Percentiles rank a stretch among this genome's conserved stretches.
These are phyloP conservation scores for Cystobasidium ongulense DNA, from an alignment of 768 basidiomycete genomes.

Conservation along the genomic window DNA sequence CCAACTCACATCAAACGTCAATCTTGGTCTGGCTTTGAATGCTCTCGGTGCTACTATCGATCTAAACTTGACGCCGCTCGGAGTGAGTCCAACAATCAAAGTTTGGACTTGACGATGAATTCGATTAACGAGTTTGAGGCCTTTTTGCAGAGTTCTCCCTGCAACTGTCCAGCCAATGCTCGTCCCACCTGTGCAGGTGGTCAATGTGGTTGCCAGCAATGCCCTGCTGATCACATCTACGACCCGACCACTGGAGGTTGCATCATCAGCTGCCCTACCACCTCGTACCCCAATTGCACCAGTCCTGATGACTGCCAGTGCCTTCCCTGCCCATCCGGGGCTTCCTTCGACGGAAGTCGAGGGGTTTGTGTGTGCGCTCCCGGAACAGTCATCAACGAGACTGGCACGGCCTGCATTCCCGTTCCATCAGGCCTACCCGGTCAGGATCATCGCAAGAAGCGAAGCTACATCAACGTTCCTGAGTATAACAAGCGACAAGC, in stretches of 20 bases:
- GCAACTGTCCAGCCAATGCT: background rate
- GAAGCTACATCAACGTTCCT: background rate
- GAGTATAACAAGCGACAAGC: background rate
- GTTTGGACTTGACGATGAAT: background rate
- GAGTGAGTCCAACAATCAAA: background rate
- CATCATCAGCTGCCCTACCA: background rate
- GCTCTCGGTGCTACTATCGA: conserved; percentile 1
- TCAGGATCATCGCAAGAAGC: too few relatives aligned
- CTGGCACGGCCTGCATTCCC: background rate
- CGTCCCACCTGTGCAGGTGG: conserved; percentile 7
- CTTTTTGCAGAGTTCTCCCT: background rate
- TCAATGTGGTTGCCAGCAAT: conserved; percentile 6
- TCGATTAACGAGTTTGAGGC: background rate
- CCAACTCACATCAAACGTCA: background rate
- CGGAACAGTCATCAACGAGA: background rate
- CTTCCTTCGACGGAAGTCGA: background rate
- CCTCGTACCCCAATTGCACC: background rate
- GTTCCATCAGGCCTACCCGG: background rate
- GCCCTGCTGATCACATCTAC: conserved; percentile 11
- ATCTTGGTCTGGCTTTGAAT: background rate
- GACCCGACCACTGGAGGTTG: background rate
- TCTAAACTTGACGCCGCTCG: background rate
- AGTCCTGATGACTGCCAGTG: background rate
- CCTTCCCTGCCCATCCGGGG: background rate
- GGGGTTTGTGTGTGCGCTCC: background rate